phyloP scores from a whole-genome alignment of 768 basidiomycete genomes.

The Rhodotorula sphaerocarpa region DNA sequence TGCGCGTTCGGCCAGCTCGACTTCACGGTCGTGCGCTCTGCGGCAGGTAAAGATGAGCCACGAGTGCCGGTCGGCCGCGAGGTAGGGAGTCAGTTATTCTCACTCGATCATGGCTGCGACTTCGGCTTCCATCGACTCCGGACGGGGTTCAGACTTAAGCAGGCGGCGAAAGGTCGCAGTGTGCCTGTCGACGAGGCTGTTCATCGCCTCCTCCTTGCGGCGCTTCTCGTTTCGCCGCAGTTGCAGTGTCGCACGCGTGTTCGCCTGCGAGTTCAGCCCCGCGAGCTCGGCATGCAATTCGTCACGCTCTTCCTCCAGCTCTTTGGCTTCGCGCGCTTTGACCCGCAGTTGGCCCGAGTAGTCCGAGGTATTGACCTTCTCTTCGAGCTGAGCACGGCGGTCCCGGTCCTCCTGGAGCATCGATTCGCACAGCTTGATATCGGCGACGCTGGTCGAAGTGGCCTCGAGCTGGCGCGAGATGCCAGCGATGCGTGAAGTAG shows the following conservation, averaged over 20 bases:
- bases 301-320: conserved; percentile 63
- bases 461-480: conserved; percentile 42
- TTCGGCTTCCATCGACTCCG: conserved; percentile 65
- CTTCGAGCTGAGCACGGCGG: conserved; percentile 13
- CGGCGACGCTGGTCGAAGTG: conserved; percentile 42
- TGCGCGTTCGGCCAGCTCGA: conserved; percentile 48
- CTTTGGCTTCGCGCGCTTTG: conserved; percentile 46
- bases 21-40: conserved; percentile 64
- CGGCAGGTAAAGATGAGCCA: background rate
- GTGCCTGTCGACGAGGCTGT: conserved; percentile 59
- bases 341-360: conserved; percentile 21
- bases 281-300: conserved; percentile 62
- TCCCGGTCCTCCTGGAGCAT: conserved; percentile 49
- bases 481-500: conserved; percentile 40
- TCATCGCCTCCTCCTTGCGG: conserved; percentile 57
- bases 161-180: conserved; percentile 44
- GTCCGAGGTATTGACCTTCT: conserved; percentile 16
- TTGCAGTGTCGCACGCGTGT: conserved; percentile 67
- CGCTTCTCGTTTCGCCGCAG: conserved; percentile 62
- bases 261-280: conserved; percentile 65
- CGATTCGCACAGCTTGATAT: conserved; percentile 45
- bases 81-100: conserved; percentile 34
- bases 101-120: conserved; percentile 57
- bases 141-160: conserved; percentile 43
- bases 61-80: too few relatives aligned